These are phyloP conservation scores for Cordyceps javanica DNA, from an alignment of 2,329 filamentous ascomycete species.

Conservation along the genomic window DNA sequence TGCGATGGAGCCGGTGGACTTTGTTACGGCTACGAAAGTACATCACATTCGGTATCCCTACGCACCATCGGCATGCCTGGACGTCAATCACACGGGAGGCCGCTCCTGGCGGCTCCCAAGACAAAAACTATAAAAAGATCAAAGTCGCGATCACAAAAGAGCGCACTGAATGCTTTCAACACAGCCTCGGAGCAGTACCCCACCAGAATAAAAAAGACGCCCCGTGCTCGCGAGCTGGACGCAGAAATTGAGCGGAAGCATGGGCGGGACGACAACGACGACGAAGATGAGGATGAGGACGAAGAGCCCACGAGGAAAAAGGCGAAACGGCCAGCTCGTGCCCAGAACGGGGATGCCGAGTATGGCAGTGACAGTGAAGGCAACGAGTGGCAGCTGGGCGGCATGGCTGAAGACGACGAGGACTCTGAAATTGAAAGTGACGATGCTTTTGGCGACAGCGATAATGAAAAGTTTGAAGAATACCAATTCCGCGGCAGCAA, in stretches of 20 bases:
- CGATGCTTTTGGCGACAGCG: slow-evolving; percentile 83
- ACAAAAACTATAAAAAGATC: slow-evolving; percentile 36
- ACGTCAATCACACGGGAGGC: slow-evolving; percentile 52
- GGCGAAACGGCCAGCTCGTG: slow-evolving; percentile 34
- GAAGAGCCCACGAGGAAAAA: slow-evolving; percentile 45
- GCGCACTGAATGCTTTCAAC: slow-evolving; percentile 51
- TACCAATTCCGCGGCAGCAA: slow-evolving; percentile 53
- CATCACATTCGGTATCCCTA: background rate
- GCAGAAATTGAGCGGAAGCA: slow-evolving; percentile 40
- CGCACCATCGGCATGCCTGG: slow-evolving; percentile 41
- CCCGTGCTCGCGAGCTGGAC: slow-evolving; percentile 46
- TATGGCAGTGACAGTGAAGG: slow-evolving; percentile 80
- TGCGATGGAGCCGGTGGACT: background rate
- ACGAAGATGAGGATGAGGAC: slow-evolving; percentile 48
- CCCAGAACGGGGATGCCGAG: slow-evolving; percentile 54
- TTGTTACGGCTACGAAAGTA: background rate
- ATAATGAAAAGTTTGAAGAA: slow-evolving; percentile 77
- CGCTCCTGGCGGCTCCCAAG: slow-evolving; percentile 36
- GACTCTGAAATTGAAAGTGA: slow-evolving; percentile 61
- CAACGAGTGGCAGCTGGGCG: slow-evolving; percentile 76
- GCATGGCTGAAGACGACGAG: slow-evolving; percentile 48
- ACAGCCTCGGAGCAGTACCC: slow-evolving; percentile 49
- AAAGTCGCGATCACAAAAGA: slow-evolving; percentile 43
- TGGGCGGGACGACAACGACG: slow-evolving; percentile 37
- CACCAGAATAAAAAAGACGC: slow-evolving; percentile 40